Base-by-base conservation (phyloP, 2,329 filamentous ascomycete species). In the Lachnellula willkommii region DNA sequence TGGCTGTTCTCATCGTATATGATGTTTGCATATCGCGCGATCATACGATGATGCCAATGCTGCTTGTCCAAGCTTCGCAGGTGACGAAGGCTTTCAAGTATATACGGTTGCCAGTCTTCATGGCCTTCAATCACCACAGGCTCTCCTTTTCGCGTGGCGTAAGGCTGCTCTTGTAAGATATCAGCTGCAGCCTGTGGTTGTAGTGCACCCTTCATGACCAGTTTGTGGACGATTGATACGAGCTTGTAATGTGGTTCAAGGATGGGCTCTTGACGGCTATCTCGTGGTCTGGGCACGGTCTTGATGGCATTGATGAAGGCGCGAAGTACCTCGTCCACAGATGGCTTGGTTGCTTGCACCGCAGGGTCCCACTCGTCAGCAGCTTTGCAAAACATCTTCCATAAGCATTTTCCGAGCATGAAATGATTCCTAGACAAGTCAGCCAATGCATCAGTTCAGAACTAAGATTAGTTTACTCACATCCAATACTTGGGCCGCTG, bases 41-140 rank as follows among this genome's bases (percentile, higher is more conserved):
- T 82, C 77, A 90, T 88, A 15, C 87, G 80, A 68, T 90, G 87
- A 67, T 90, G 87, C 87, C 87, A 90, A 61, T 87, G 85, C 3
- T 84, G 80, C 68, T 89, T 89, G 67, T 90, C 87, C 2, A 82
- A 81, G 49, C 58, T 63, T 36, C 65, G 61, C 17, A 69, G 60
- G 40, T 66, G 60, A 20, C 64, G 62, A 32, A 71, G 54, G 28
- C 57, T 71, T 42, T 77, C 74, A 14, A 86, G 70, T 45, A 87
- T 75, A 64, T 84, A 87, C 4, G 74, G 64, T 48, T 81, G 77
- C 85, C 85, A 88, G 9, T 78, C 77, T 20, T 79, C 75, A 53
- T 51, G 45, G 45, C 66, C 52, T 37, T 47, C 55, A 35, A 71
- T 61, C 4, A 66, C 61, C 22, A 69, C 58, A 8, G 59, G 39